A percentile compares a stretch with the other conserved stretches of the same genome.
Conservation (phyloP, 2,329 filamentous ascomycete species). For the Neocatenulostroma microsporum region DNA sequence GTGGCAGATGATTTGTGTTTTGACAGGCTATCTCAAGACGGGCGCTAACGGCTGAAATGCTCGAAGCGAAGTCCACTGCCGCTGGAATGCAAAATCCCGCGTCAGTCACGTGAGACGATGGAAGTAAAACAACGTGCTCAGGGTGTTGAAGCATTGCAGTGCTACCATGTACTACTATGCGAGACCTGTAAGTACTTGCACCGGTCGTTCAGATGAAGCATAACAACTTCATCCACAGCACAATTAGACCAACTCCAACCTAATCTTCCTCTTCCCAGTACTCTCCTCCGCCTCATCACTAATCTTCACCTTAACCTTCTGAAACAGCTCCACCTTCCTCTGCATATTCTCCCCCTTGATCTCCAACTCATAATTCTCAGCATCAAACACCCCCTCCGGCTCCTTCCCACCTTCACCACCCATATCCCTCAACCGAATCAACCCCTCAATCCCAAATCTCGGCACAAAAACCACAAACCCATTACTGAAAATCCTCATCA, state of each 20-base stretch:
- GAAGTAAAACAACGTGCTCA: no score
- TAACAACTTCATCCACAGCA: no score
- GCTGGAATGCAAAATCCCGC: no score
- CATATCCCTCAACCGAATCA: slow-evolving; percentile 80
- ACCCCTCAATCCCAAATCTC: slow-evolving; percentile 85
- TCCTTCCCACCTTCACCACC: slow-evolving; percentile 50
- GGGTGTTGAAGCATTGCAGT: no score
- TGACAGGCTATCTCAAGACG: no score
- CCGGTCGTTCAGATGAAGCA: no score
- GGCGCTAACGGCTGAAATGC: no score
- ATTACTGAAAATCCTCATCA: slow-evolving; percentile 97
- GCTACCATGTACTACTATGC: no score
- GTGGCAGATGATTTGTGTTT: no score
- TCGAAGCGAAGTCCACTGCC: no score
- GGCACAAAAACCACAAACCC: slow-evolving; percentile 96
- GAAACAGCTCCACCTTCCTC: slow-evolving; percentile 70
- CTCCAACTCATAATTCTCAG: slow-evolving; percentile 71
- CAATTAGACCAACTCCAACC: slow-evolving; percentile 45
- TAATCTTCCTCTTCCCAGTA: slow-evolving; percentile 91
- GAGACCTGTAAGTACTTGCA: no score
- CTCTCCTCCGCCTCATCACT: slow-evolving; percentile 88
- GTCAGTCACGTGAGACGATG: no score
- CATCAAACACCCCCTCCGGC: slow-evolving; percentile 75
- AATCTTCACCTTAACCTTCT: slow-evolving; percentile 82
- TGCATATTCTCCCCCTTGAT: slow-evolving; percentile 40